These are phyloP conservation scores for Tricladium varicosporioides DNA, from an alignment of 2,329 filamentous ascomycete species.

Conservation along the genomic window DNA sequence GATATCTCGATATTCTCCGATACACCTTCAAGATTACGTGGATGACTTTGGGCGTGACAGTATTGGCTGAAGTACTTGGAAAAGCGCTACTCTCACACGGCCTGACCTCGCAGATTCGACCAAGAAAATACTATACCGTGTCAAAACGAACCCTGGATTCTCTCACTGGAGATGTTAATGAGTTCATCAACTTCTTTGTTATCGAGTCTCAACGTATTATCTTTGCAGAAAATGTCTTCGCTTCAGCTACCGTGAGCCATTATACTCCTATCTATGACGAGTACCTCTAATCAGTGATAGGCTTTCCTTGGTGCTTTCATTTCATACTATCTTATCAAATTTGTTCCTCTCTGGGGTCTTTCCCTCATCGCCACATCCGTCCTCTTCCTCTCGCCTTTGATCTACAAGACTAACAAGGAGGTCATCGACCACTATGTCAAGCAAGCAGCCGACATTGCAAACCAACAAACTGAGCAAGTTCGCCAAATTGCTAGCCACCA, in stretches of 20 bases:
- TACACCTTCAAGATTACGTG: slow-evolving; percentile 65
- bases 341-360: slow-evolving; percentile 69
- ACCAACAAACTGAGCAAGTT: slow-evolving; percentile 62
- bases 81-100: slow-evolving; percentile 61
- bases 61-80: slow-evolving; percentile 59
- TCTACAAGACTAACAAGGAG: slow-evolving; percentile 68
- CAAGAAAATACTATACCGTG: slow-evolving; percentile 65
- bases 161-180: slow-evolving; percentile 62
- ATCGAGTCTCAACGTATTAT: slow-evolving; percentile 68
- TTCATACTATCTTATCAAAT: slow-evolving; percentile 67
- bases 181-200: slow-evolving; percentile 70
- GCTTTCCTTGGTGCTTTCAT: slow-evolving; percentile 60
- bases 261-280: background rate
- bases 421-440: slow-evolving; percentile 63
- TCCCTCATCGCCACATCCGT: slow-evolving; percentile 57
- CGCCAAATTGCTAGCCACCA: slow-evolving; percentile 62
- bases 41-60: slow-evolving; percentile 58
- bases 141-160: slow-evolving; percentile 60
- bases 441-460: slow-evolving; percentile 55
- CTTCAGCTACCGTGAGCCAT: slow-evolving; percentile 56
- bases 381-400: slow-evolving; percentile 59
- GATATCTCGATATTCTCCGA: slow-evolving; percentile 65
- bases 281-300: slow-evolving; percentile 37
- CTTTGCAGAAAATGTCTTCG: slow-evolving; percentile 64
- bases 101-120: slow-evolving; percentile 63